Evolutionary conservation across 129 eudicot genomes (phyloP), one percentile per base, ranked within the genome.

Genomic region (Helianthus annuus): DNA sequence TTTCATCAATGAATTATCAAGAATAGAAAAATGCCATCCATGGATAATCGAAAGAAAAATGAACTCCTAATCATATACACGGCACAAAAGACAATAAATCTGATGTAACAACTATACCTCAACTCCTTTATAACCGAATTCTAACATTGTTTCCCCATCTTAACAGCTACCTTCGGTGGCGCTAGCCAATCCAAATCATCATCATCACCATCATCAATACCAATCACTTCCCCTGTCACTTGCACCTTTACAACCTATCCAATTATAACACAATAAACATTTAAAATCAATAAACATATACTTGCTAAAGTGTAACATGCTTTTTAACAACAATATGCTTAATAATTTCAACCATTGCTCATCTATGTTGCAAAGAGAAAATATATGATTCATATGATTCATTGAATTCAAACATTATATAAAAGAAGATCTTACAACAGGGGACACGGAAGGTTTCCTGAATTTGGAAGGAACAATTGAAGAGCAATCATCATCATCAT

Each of bases 141-240:
- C 66, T 87, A 92, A 51, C 38, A 15, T 27, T 10, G 52, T 63
- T 80, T 83, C 27, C 8, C 34, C 53, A 55, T 22, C 68, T 70
- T 64, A 27, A 49, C 74, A 10, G 75, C 38, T 64, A 83, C 57
- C 79, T 81, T 87, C 1, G 95, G 85, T 46, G 90, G 80, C 15
- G 78, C 85, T 61, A 90, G 45, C 98, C 96, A 90, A 82, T 85
- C 90, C 61, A 86, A 87, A 36, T 86, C 96, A 11, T 91, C 87
- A 19, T 81, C 36, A 2, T 77, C 89, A 51, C 66, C 73, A 46
- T 78, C 81, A 76, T 67, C 81, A 55, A 91, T 68, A 9, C 76
- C 38, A 48, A 78, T 71, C 10, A 76, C 83, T 40, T 76, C 69
- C 36, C 34, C 67, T 3, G 16, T 45, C 7, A 58, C 67, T 40